Conservation (phyloP, 2,329 filamentous ascomycete species). For the Sporothrix sp. region DNA sequence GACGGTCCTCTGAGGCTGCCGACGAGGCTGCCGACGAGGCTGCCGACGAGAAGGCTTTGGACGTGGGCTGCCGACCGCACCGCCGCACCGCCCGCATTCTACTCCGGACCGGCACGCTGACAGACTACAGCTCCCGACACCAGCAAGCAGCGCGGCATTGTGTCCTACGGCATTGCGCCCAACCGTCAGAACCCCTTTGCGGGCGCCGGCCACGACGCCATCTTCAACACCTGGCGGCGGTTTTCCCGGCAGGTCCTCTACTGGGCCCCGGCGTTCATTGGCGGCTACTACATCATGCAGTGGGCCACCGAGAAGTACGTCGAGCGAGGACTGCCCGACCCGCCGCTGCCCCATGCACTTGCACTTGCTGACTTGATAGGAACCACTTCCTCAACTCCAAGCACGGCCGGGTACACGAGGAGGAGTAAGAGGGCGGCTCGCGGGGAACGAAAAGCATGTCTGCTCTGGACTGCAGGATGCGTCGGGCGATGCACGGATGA, state of each 20-base stretch:
- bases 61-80: no score
- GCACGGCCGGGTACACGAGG: conserved; percentile 49
- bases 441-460: background rate
- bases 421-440: conserved; percentile 13
- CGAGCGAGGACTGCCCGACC: no score
- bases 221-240: conserved; percentile 94
- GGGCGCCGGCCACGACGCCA: conserved; percentile 63
- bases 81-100: no score
- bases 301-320: conserved; percentile 87
- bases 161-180: conserved; percentile 65
- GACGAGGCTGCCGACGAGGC: no score
- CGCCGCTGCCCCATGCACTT: background rate
- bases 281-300: conserved; percentile 72
- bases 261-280: conserved; percentile 68
- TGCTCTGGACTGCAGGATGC: background rate
- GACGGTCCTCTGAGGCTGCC: no score
- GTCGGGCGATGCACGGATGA: background rate
- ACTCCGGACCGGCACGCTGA: background rate
- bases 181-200: conserved; percentile 88
- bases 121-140: conserved; percentile 14
- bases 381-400: conserved; percentile 79
- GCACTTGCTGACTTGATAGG: conserved; percentile 32
- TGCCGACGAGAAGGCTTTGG: no score
- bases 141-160: conserved; percentile 47
- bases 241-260: conserved; percentile 81